Conservation (phyloP, 495 filamentous ascomycete genomes). For the Neurospora discreta region DNA sequence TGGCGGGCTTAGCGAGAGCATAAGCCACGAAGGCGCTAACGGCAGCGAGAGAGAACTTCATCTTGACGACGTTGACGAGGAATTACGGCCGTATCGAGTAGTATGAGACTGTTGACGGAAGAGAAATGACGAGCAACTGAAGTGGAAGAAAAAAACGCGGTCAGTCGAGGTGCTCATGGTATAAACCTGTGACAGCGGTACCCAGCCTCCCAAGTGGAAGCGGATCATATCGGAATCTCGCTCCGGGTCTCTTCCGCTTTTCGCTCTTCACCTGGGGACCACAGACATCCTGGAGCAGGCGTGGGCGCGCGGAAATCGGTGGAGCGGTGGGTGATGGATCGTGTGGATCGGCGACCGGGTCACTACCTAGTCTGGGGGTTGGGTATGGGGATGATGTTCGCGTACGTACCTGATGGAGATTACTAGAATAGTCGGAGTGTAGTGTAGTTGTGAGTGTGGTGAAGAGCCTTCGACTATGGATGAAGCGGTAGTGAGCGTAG, state of each 20-base stretch:
- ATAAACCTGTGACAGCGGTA: neutral
- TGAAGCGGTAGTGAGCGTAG: neutral
- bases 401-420: neutral
- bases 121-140: neutral
- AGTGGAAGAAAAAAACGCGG: neutral
- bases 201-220: neutral
- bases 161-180: neutral
- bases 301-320: neutral
- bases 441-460: neutral
- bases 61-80: constrained; percentile 18
- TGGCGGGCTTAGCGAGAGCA: constrained; percentile 22
- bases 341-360: neutral
- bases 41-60: constrained; percentile 31
- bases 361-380: neutral
- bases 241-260: neutral
- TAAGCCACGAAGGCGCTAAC: constrained; percentile 28
- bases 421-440: neutral
- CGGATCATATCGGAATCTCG: neutral
- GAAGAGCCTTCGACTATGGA: neutral
- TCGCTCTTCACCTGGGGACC: neutral
- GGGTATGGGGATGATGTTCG: neutral
- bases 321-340: neutral
- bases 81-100: neutral
- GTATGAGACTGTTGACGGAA: neutral
- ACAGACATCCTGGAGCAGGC: neutral